Base-by-base conservation (phyloP, 495 filamentous ascomycete genomes). In the Penicillium nucicola region DNA sequence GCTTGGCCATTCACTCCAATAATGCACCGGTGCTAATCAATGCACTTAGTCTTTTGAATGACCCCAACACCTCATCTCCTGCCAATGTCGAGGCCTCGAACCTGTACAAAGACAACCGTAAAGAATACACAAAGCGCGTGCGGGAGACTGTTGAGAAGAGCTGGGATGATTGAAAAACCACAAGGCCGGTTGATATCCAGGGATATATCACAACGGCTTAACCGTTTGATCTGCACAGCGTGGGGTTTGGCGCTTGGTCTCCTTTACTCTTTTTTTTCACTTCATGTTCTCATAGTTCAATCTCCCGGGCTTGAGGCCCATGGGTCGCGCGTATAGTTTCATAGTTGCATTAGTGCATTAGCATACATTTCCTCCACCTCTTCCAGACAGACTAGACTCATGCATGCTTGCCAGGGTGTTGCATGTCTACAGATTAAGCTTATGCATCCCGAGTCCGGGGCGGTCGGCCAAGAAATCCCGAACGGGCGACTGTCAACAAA, bases 41-140 rank as follows among this genome's bases (percentile, higher is more conserved):
- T 25, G 11, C 14, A 38, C 57, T 37, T 22, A 98, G 93, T 79
- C 72, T 98, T n/a, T 81, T 98, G 18, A 97, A 98, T 65, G 93
- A 98, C 61, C 93, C 93, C 6, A 98, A 98, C 69, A 98, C 95
- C 31, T 91, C 90, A 22, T 96, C 91, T 2, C 93, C 93, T 2
- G 93, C 93, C 42, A 98, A 98, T 60, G 95, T 97, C 51, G 93
- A 98, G 72, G 95, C 95, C 14, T 96, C 90, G 15, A 98, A 97
- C 68, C 83, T 98, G 1, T 98, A 96, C 80, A 97, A 97, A 64
- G 93, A 98, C 62, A 97, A 97, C 65, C 83, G 92, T 53, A 86
- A 90, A 61, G 93, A 98, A 67, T 98, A 98, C 61, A 85, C 85
- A 11, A 98, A 98, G 75, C 81, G 92, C 17, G 93, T 98, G 15